Base-by-base conservation (phyloP, 257 asterid species). In the Paraleonurus japonicus region DNA sequence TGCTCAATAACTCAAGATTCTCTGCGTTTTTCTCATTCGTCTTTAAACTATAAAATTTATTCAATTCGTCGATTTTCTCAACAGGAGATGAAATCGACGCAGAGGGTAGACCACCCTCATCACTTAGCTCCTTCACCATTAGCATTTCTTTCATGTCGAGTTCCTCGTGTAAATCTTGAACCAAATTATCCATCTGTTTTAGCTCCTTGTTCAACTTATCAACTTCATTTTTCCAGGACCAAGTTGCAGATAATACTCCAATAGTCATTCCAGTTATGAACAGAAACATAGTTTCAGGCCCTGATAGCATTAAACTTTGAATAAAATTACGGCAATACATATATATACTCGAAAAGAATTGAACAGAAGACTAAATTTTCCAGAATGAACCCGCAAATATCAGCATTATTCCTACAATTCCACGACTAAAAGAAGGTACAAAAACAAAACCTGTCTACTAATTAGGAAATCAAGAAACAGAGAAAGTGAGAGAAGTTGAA, bases 101-200 rank as follows among this genome's bases (percentile, higher is more conserved):
- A 73, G 69, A 63, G 45, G 83, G 61, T 10, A 47, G 75, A 81
- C 68, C 60, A 27, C 55, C 73, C 59, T 81, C 87, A 5, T 28
- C 58, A 3, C 61, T 65, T 60, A 82, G 75, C 73, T 88, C 95
- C 81, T 77, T 83, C 76, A 88, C 88, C 60, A 78, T 82, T 4
- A 83, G 51, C 82, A 45, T 78, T 22, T 88, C 86, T 65, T 89
- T 89, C 88, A 89, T 82, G 67, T 87, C 88, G 26, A 87, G 84
- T 64, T 88, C 92, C 11, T 88, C 96, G 4, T 80, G 86, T 53
- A 90, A 84, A 78, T 90, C 94, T 71, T 86, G 86, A 33, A 85
- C 90, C 67, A 85, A 70, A 80, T 57, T 78, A 28, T 83, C 84
- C 63, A 80, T 79, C 81, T 82, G 83, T 41, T 81, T 79, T 30